Percentiles rank a stretch among this genome's conserved stretches.
These are phyloP conservation scores for Platanthera guangdongensis DNA, from an alignment of 106 monocot genomes.

Conservation along the genomic window DNA sequence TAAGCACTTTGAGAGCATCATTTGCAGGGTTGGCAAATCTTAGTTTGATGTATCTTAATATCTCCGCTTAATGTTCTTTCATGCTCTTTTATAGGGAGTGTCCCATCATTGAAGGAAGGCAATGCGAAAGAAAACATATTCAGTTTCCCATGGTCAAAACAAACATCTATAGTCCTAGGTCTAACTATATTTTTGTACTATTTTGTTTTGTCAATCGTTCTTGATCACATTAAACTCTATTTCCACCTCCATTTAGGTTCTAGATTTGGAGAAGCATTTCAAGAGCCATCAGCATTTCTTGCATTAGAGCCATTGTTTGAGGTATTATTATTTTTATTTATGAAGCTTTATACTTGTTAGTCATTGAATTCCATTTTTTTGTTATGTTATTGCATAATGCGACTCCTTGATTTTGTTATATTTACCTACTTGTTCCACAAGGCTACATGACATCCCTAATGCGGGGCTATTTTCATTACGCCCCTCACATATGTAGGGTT, in stretches of 20 bases:
- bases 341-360: neutral
- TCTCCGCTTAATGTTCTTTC: neutral
- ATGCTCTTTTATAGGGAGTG: conserved; percentile 39
- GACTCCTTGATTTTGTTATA: neutral
- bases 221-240: neutral
- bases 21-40: neutral
- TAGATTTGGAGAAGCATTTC: conserved; percentile 96
- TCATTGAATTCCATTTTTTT: neutral
- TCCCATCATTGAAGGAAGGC: conserved; percentile 89
- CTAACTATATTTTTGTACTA: neutral
- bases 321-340: conserved; percentile 25
- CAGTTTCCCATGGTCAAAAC: conserved; percentile 74
- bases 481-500: too few relatives aligned
- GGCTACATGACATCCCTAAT: neutral
- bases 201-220: neutral
- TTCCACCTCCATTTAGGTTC: conserved; percentile 39
- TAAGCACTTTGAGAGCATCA: neutral
- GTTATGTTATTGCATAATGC: neutral
- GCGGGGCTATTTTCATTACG: neutral
- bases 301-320: conserved; percentile 70
- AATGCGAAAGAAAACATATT: conserved; percentile 85
- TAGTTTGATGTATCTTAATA: neutral
- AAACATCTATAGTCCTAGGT: conserved; percentile 67
- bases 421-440: neutral
- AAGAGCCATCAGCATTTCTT: conserved; percentile 80